phyloP scores from a whole-genome alignment of 1,284 basidiomycete genomes.

The Hypsizygus ulmarius region DNA sequence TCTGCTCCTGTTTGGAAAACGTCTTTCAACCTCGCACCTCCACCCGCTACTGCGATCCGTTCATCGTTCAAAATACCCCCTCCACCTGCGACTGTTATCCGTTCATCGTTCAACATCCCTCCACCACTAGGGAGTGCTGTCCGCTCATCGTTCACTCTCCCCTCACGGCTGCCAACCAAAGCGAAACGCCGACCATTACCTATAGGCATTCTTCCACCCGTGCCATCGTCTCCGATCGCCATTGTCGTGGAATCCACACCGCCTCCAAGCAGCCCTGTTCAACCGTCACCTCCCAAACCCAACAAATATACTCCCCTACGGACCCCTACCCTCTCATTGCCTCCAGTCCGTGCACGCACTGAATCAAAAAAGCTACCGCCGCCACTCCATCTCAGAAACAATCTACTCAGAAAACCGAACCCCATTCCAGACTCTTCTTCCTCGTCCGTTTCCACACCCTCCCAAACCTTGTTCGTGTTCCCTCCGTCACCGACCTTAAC shows the following conservation, averaged over 20 bases:
- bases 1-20: conserved; percentile 54
- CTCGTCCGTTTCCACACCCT: conserved; percentile 30
- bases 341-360: conserved; percentile 46
- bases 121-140: conserved; percentile 41
- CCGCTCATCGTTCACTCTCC: conserved; percentile 39
- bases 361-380: conserved; percentile 56
- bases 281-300: background rate
- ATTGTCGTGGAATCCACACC: conserved; percentile 40
- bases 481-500: conserved; percentile 71
- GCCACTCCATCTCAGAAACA: conserved; percentile 49
- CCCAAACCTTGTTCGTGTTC: conserved; percentile 81
- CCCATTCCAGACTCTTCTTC: conserved; percentile 22
- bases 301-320: conserved; percentile 11
- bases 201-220: conserved; percentile 61
- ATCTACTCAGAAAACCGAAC: conserved; percentile 26
- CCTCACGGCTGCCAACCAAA: conserved; percentile 40
- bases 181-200: conserved; percentile 56
- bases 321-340: conserved; percentile 28
- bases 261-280: conserved; percentile 16
- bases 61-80: conserved; percentile 47
- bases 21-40: conserved; percentile 45
- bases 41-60: conserved; percentile 43
- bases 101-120: conserved; percentile 50
- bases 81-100: conserved; percentile 41
- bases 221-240: conserved; percentile 64